Evolutionary conservation across 2,329 filamentous ascomycete species (phyloP), one percentile per base, ranked within the genome.

Genomic region (Sporothrix schenckii): DNA sequence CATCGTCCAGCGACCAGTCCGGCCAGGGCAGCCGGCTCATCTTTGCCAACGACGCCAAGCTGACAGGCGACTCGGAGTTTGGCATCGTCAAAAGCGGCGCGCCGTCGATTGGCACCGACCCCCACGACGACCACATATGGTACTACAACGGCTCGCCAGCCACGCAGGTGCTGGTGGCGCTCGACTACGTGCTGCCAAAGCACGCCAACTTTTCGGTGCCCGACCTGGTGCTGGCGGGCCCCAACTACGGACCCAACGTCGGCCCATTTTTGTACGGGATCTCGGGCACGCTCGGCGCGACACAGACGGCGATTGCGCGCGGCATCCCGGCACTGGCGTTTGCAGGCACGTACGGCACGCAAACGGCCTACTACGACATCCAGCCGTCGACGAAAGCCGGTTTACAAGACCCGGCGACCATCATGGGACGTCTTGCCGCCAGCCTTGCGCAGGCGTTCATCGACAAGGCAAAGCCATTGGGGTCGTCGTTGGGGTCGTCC

Each of bases 131-230:
- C 68, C 81, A 86, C 72, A 86, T 88, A 73, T 88, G 84, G 84
- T 88, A 88, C 75, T 88, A 87, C 77, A 86, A 88, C 68, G 86
- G 86, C 27, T 88, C 86, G 0, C 85, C 86, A 0, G 84, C 84
- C 0, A 83, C 85, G 0, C 85, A 83, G 74, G 85, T 84, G 1
- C 84, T 87, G 70, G 84, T 88, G 5, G 85, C 82, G 1, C 80
- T 88, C 6, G 85, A 88, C 78, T 86, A 84, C 58, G 83, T 88
- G 10, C 79, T 88, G 19, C 85, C 85, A 0, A 78, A 75, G 16
- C 84, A 81, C 75, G 81, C 80, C 72, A 79, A 83, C 74, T 82
- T 84, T 74, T 79, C 76, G n/a, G 80, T 80, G 1, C 84, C 84
- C 0, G 86, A 88, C 69, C 80, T 88, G 2, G 80, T 88, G 24